Conservation (phyloP, 2,329 filamentous ascomycete genomes). For the Cryphonectria radicalis region DNA sequence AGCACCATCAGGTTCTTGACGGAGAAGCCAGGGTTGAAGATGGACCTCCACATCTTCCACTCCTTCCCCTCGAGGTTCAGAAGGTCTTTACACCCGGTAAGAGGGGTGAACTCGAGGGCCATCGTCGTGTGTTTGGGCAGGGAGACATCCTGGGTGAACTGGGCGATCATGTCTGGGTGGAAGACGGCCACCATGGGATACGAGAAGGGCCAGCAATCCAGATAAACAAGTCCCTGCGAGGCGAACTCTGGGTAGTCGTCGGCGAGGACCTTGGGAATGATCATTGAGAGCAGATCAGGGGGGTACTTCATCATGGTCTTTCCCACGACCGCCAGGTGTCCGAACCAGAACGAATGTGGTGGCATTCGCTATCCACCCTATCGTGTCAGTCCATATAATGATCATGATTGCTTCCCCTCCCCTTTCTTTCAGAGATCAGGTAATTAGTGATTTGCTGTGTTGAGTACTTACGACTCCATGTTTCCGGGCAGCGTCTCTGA, state of each 20-base stretch:
- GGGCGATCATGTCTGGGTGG: slow-evolving; percentile 43
- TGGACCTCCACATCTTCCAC: slow-evolving; percentile 42
- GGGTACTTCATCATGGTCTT: slow-evolving; percentile 38
- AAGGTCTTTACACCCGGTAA: slow-evolving; percentile 40
- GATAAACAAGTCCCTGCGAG: slow-evolving; percentile 38
- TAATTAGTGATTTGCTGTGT: too few species aligned
- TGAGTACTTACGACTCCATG: slow-evolving; percentile 38
- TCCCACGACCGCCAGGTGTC: slow-evolving; percentile 37
- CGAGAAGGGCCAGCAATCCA: slow-evolving; percentile 46
- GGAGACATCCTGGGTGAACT: slow-evolving; percentile 41
- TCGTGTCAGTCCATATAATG: not conserved
- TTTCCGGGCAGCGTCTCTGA: slow-evolving; percentile 34
- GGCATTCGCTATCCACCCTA: slow-evolving; percentile 35
- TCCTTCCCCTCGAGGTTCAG: slow-evolving; percentile 43
- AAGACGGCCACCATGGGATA: slow-evolving; percentile 42
- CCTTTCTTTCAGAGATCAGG: too few species aligned
- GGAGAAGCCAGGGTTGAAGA: slow-evolving; percentile 47
- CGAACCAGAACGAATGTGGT: slow-evolving; percentile 41
- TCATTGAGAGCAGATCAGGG: slow-evolving; percentile 34
- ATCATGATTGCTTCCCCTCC: too few species aligned
- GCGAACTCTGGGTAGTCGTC: slow-evolving; percentile 39
- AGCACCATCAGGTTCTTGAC: slow-evolving; percentile 42
- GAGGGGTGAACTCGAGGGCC: slow-evolving; percentile 36
- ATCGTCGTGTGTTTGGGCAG: slow-evolving; percentile 40
- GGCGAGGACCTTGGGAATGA: slow-evolving; percentile 33